Evolutionary conservation across 305 asterid genomes (phyloP), one percentile per base, ranked within the genome.

Genomic region (Coffea humblotiana): DNA sequence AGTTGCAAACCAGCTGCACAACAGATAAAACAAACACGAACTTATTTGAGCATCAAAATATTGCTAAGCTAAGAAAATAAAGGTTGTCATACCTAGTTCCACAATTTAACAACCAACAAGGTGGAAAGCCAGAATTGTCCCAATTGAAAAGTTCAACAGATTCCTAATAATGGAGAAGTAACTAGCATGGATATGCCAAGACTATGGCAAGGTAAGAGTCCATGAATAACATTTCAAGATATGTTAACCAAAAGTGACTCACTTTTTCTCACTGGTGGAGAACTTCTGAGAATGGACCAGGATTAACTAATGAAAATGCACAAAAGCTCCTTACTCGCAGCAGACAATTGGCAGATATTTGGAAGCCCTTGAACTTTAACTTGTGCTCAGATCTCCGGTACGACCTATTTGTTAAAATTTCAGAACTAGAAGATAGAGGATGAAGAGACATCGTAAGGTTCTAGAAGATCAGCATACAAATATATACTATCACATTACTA

Each of bases 71-170:
- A 8, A 43, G 40, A 29, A 23, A 11, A 25, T 3, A 69, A 2
- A 21, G 56, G 23, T 73, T 19, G 60, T 67, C 37, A 47, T 76
- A 88, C 99, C 99, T 96, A 88, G 92, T 96, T 87, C 99, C 98
- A 85, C 99, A 96, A 89, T 96, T 96, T 72, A 96, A 72, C 76
- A 96, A 95, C 77, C 99, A 98, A 82, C 99, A 92, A 51, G 99
- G 99, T 82, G 94, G 91, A 83, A 85, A 96, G 76, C 93, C 93
- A 67, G 91, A 86, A 76, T 77, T 91, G 85, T 91, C 90, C 95
- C 97, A 96, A 77, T 85, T 90, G 85, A 90, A 96, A 80, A 90
- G 91, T 69, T 89, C 83, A 77, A 96, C 85, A 74, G 94, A 96
- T 80, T 92, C 94, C 82, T 91, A 94, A 56, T 96, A 96, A 2